Percentiles rank a stretch among this genome's conserved stretches.
Evolutionary conservation across 2,329 filamentous ascomycete species (phyloP).

Genomic region (Diplocarpon mali): DNA sequence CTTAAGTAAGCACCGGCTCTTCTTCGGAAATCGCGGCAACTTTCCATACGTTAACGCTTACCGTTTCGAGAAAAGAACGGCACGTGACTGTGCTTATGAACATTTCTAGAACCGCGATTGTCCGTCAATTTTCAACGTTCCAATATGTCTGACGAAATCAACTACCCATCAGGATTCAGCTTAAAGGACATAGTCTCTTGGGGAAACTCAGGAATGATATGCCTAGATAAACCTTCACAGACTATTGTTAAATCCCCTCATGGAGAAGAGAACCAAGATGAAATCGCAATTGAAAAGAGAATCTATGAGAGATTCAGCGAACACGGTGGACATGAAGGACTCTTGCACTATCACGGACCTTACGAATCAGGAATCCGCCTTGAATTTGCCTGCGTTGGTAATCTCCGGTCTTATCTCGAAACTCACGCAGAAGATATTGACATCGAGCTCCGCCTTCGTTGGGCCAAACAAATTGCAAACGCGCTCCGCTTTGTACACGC

Average conservation of each 20-base stretch:
- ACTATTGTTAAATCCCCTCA: not conserved
- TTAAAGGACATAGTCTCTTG: not conserved
- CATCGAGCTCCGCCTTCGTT: not conserved
- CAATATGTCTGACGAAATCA: constrained; percentile 1
- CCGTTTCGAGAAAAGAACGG: no score
- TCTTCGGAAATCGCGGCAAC: no score
- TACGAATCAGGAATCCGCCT: constrained; percentile 2
- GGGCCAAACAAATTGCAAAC: not conserved
- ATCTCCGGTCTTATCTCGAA: not conserved
- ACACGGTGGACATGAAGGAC: not conserved
- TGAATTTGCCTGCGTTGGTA: not conserved
- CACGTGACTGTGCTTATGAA: no score
- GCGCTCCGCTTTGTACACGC: not conserved
- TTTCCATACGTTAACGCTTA: no score
- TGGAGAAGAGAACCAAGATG: not conserved
- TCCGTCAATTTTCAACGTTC: no score
- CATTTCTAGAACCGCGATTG: no score
- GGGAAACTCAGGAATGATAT: not conserved
- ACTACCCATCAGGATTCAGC: not conserved
- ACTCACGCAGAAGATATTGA: not conserved
- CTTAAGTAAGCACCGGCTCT: no score
- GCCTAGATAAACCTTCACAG: not conserved
- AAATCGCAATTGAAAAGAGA: not conserved
- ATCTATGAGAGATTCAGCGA: not conserved
- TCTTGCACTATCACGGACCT: not conserved